These are phyloP conservation scores for Vigna mungo DNA, from an alignment of 306 rosid genomes.

Conservation along the genomic window DNA sequence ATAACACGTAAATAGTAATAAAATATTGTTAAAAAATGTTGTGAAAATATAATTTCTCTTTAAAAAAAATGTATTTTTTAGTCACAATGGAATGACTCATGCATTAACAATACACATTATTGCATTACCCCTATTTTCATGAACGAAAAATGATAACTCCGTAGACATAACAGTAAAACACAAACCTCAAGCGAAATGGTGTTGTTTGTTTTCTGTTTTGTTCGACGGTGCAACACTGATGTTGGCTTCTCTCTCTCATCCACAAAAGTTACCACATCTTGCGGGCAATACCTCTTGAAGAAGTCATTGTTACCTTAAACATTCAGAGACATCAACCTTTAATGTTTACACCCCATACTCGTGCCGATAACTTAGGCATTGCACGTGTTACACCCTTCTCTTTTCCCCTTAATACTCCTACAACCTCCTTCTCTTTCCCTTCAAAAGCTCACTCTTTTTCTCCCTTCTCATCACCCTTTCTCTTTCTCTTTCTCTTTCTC, in stretches of 20 bases:
- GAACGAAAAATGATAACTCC: not conserved
- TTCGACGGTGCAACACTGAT: not conserved
- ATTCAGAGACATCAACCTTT: slow-evolving; percentile 39
- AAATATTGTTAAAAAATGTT: too few relatives aligned
- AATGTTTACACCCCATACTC: slow-evolving; percentile 18
- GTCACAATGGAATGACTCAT: not conserved
- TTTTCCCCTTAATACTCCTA: not conserved
- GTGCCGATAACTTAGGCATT: slow-evolving; percentile 41
- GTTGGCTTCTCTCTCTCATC: not conserved
- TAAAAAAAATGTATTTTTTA: not conserved
- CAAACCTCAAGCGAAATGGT: not conserved
- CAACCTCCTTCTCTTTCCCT: slow-evolving; percentile 32
- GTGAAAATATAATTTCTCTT: too few relatives aligned
- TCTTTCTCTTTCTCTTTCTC: not conserved
- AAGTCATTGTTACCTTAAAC: slow-evolving; percentile 39
- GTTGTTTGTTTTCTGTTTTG: not conserved
- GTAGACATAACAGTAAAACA: not conserved
- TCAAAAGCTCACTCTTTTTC: slow-evolving; percentile 25
- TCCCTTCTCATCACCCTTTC: not conserved
- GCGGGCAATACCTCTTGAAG: slow-evolving; percentile 44
- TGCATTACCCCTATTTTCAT: not conserved
- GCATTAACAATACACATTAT: too few relatives aligned
- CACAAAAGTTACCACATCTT: slow-evolving; percentile 47
- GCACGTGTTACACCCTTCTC: slow-evolving; percentile 20
- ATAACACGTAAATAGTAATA: too few relatives aligned